These are phyloP conservation scores for Sphaerostilbella broomeana DNA, from an alignment of 2,329 filamentous ascomycete species.

Conservation along the genomic window DNA sequence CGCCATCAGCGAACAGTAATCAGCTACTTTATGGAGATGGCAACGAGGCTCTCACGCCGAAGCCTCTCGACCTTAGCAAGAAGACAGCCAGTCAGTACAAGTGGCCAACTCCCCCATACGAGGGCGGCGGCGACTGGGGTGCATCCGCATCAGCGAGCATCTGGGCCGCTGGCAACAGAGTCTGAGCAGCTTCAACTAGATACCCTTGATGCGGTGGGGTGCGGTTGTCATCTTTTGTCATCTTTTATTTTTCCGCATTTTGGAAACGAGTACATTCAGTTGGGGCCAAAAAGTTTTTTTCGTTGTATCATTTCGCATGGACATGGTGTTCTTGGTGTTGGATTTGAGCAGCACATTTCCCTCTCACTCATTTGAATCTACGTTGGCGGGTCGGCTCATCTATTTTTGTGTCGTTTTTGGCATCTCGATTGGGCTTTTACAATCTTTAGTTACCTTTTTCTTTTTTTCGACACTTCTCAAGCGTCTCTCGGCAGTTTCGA, in stretches of 20 bases:
- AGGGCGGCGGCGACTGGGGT: conserved; percentile 90
- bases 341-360: conserved; percentile 13
- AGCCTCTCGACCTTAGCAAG: conserved; percentile 63
- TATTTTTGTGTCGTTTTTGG: conserved; percentile 14
- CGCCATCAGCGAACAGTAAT: conserved; percentile 79
- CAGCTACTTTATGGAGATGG: conserved; percentile 65
- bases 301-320: conserved; percentile 15
- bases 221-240: conserved; percentile 9
- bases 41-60: conserved; percentile 56
- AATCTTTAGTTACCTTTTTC: conserved; percentile 19
- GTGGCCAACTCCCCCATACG: conserved; percentile 94
- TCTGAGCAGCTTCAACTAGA: conserved; percentile 33
- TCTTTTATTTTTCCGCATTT: background rate
- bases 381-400: conserved; percentile 19
- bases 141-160: conserved; percentile 76
- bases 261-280: conserved; percentile 20
- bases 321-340: conserved; percentile 17
- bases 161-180: conserved; percentile 62
- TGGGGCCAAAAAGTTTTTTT: conserved; percentile 14
- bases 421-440: conserved; percentile 23
- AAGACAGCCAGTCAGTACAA: conserved; percentile 54
- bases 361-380: conserved; percentile 15
- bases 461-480: conserved; percentile 17
- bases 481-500: conserved; percentile 17
- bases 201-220: background rate